These are phyloP conservation scores for Lichina pygmaea DNA, from an alignment of 495 filamentous ascomycete genomes.

Conservation along the genomic window DNA sequence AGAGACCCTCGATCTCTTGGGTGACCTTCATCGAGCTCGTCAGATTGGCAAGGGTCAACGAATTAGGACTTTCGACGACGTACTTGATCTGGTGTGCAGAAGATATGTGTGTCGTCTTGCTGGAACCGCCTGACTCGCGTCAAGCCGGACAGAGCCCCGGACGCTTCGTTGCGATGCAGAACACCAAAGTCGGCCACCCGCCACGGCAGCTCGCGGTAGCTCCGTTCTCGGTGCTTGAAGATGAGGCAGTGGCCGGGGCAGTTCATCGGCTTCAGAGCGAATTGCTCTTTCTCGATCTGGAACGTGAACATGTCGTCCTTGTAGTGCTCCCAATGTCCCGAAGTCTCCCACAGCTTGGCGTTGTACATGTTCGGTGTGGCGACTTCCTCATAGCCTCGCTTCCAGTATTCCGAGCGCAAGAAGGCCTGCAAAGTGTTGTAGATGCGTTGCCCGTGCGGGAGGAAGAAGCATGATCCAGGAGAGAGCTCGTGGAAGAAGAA, in stretches of 20 bases:
- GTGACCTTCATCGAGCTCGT: conserved; percentile 25
- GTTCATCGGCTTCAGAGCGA: conserved; percentile 90
- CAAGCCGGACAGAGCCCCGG: conserved; percentile 68
- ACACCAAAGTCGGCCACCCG: conserved; percentile 88
- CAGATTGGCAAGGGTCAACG: neutral
- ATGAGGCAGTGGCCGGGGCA: conserved; percentile 71
- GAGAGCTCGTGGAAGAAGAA: conserved; percentile 89
- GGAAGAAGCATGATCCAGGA: conserved; percentile 76
- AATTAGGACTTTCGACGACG: neutral
- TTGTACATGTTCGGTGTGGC: conserved; percentile 95
- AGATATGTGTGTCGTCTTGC: conserved; percentile 90
- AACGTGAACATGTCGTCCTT: conserved; percentile 91
- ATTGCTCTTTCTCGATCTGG: conserved; percentile 69
- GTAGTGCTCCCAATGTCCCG: conserved; percentile 89
- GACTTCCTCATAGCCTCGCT: conserved; percentile 82
- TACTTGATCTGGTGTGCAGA: conserved; percentile 55
- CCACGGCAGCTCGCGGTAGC: conserved; percentile 70
- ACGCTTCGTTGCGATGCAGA: conserved; percentile 82
- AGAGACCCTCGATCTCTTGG: conserved; percentile 60
- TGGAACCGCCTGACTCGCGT: conserved; percentile 81
- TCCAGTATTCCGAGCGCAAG: conserved; percentile 69
- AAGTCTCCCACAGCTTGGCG: conserved; percentile 67
- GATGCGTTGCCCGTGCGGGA: conserved; percentile 79
- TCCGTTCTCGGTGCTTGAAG: conserved; percentile 51
- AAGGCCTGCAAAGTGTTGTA: conserved; percentile 68